Base-by-base conservation (phyloP, 257 asterid genomes). In the Lycium barbarum region DNA sequence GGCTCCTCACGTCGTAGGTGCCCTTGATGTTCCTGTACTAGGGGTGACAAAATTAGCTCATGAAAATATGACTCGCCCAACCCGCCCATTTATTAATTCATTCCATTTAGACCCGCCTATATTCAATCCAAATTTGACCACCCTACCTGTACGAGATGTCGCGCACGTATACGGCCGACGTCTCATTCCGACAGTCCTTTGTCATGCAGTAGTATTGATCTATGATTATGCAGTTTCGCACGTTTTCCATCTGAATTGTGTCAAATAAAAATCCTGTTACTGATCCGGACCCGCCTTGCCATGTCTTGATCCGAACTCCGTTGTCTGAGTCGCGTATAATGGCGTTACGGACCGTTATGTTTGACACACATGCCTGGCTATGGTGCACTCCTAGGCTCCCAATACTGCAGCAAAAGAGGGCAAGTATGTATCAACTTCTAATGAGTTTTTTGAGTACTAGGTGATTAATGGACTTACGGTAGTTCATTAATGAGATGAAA, bases 211-310 rank as follows among this genome's bases (percentile, higher is more conserved):
- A 97, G 89, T 97, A 97, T 79, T 97, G 99, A 63, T 97, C 98
- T 62, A 97, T 91, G 76, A 94, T 94, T 10, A 95, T 92, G 72
- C 99, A 91, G 88, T 97, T 97, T 6, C 94, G 85, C 7, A 97
- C 98, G 74, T 97, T 95, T 13, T 97, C 98, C 98, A 95, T 94
- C 63, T 97, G 95, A 12, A 97, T 91, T 91, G 92, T 94, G 86
- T 95, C 97, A 54, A 97, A 97, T 47, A 90, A 86, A 68, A 97
- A 88, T 40, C 94, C 93, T 1, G 93, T 45, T 0, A 97, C 98
- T 0, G 98, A 97, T 9, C 99, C 98, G 45, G 97, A 83, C 13
- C 99, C 99, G 17, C 99, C 98, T 76, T 96, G 98, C 99, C 99
- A 96, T 54, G 99, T 96, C 90, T 96, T 96, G 89, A 96, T 93